A percentile compares a stretch with the other conserved stretches of the same genome.
Evolutionary conservation across 768 basidiomycete species (phyloP).

Genomic region (Podaxis rugospora): DNA sequence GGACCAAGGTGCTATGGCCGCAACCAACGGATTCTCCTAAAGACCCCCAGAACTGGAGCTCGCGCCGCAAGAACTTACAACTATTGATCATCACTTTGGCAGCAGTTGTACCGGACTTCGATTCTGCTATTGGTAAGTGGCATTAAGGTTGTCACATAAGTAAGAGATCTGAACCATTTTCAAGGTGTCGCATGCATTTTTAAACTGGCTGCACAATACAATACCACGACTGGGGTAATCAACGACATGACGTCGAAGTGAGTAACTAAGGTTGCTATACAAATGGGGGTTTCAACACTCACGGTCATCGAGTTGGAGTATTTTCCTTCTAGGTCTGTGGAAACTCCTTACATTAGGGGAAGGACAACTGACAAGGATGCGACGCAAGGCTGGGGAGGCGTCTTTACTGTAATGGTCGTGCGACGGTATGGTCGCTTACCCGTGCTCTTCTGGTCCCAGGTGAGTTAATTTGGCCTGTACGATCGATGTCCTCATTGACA

Average conservation of each 20-base stretch:
- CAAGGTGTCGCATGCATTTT: slow-evolving; percentile 32
- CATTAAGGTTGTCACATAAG: neutral
- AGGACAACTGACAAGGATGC: neutral
- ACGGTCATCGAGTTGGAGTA: slow-evolving; percentile 50
- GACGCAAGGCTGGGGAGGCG: slow-evolving; percentile 48
- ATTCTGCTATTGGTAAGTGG: slow-evolving; percentile 53
- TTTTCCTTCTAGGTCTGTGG: slow-evolving; percentile 50
- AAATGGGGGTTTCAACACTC: neutral
- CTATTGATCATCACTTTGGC: slow-evolving; percentile 60
- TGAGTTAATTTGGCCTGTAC: slow-evolving; percentile 17
- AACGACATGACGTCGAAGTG: slow-evolving; percentile 61
- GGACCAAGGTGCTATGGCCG: slow-evolving; percentile 63
- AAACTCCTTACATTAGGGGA: neutral
- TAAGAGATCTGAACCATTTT: neutral
- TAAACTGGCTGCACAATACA: slow-evolving; percentile 47
- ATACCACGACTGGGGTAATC: slow-evolving; percentile 52
- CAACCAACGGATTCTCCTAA: slow-evolving; percentile 58
- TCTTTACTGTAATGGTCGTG: slow-evolving; percentile 63
- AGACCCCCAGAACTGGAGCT: slow-evolving; percentile 69
- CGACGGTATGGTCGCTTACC: slow-evolving; percentile 62
- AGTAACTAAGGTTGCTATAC: slow-evolving; percentile 11
- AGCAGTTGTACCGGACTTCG: slow-evolving; percentile 64
- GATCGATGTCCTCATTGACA: neutral
- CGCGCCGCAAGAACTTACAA: slow-evolving; percentile 47
- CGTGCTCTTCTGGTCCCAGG: slow-evolving; percentile 70